Evolutionary conservation across 2,329 filamentous ascomycete species (phyloP).

Genomic region (Colletotrichum sp.): DNA sequence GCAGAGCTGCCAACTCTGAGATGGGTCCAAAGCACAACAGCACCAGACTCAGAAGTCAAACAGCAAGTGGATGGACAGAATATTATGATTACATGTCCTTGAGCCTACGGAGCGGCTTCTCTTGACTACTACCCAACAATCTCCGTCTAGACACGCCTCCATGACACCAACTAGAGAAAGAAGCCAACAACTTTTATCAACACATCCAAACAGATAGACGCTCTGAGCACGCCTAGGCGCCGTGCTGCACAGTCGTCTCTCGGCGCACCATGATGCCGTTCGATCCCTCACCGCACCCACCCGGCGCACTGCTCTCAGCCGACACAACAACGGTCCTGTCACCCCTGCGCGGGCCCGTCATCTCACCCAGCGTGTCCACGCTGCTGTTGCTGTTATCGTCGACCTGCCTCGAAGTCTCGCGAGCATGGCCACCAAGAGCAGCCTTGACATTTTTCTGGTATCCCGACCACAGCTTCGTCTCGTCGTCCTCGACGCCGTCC

Average conservation of each 20-base stretch:
- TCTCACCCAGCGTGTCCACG: background rate
- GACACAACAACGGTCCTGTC: background rate
- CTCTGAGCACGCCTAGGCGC: background rate
- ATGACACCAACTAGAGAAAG: background rate
- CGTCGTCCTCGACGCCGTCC: slow-evolving; percentile 4
- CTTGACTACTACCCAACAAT: background rate
- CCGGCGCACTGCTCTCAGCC: background rate
- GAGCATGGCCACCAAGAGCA: background rate
- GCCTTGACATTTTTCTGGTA: background rate
- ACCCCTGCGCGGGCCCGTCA: background rate
- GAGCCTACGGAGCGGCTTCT: background rate
- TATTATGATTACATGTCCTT: background rate
- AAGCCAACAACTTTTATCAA: background rate
- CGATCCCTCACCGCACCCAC: background rate
- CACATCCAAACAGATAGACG: background rate
- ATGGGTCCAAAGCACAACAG: background rate
- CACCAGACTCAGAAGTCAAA: background rate
- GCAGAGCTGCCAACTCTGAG: background rate
- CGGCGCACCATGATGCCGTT: background rate
- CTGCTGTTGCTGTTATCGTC: background rate
- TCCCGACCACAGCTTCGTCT: slow-evolving; percentile 13
- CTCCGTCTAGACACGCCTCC: background rate
- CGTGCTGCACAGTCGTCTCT: background rate
- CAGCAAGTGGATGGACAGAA: background rate
- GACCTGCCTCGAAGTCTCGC: background rate